A percentile compares a stretch with the other conserved stretches of the same genome.
Conservation (phyloP, 2,329 filamentous ascomycete species). For the Exophiala sp. region DNA sequence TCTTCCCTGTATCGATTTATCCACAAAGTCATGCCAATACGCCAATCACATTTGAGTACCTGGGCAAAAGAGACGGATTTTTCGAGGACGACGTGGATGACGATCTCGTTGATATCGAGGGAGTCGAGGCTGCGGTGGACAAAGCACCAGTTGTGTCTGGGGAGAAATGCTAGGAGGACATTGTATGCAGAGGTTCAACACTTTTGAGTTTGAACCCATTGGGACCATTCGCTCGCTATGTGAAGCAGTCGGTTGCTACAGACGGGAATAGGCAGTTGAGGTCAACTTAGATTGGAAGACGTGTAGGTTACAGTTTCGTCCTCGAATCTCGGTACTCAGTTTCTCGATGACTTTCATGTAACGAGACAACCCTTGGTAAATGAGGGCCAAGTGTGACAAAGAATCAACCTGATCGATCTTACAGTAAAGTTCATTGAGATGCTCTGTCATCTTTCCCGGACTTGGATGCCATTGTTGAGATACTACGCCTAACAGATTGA, state of each 20-base stretch:
- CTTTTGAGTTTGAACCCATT: neutral
- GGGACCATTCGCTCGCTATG: neutral
- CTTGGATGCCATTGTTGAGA: neutral
- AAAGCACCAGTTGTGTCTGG: neutral
- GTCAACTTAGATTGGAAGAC: neutral
- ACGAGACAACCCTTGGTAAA: too few species aligned
- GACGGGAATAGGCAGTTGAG: neutral
- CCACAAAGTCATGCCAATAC: neutral
- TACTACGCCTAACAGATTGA: neutral
- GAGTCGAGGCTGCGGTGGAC: neutral
- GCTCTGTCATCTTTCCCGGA: neutral
- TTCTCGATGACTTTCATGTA: too few species aligned
- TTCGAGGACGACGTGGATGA: neutral
- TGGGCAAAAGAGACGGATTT: constrained; percentile 1
- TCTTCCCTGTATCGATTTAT: neutral
- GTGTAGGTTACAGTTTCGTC: neutral
- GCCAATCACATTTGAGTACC: constrained; percentile 1
- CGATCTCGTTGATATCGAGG: neutral
- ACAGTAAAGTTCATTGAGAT: too few species aligned
- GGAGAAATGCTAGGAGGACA: neutral
- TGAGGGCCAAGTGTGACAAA: too few species aligned
- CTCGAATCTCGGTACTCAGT: neutral
- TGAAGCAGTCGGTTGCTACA: neutral
- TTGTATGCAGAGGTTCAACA: neutral
- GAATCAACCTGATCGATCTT: too few species aligned